Percentiles rank a stretch among this genome's conserved stretches.
Evolutionary conservation across 148 eudicot genomes (phyloP).

Genomic region (Chenopodium suecicum): DNA sequence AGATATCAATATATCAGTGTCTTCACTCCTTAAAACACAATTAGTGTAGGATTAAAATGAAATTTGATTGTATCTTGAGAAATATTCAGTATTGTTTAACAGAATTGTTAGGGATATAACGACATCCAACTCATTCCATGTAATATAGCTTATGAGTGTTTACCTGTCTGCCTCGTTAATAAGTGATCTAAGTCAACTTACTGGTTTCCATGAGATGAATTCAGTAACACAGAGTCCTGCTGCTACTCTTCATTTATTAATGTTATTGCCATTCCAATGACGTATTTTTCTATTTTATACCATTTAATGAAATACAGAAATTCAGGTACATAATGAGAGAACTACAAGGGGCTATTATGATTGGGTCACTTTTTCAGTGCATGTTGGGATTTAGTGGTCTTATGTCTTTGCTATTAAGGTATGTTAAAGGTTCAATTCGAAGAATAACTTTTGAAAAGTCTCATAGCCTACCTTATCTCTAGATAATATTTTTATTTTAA

Average conservation of each 20-base stretch:
- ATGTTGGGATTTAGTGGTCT: slow-evolving; percentile 86
- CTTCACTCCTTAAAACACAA: not conserved
- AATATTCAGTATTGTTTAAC: not conserved
- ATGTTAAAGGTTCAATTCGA: not conserved
- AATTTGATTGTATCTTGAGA: not conserved
- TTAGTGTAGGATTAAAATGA: not conserved
- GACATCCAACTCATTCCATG: not conserved
- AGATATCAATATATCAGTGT: not conserved
- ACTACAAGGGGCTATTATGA: slow-evolving; percentile 87
- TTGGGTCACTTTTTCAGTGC: slow-evolving; percentile 84
- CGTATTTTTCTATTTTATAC: slow-evolving; percentile 18
- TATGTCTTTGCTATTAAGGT: slow-evolving; percentile 81
- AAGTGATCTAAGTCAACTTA: not conserved
- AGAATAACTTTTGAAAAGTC: not conserved
- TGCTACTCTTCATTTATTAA: not conserved
- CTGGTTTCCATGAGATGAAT: not conserved
- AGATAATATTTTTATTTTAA: not conserved
- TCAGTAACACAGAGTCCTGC: not conserved
- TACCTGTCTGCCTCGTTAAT: not conserved
- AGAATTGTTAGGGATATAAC: not conserved
- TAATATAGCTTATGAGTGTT: not conserved
- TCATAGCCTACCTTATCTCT: not conserved
- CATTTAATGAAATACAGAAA: slow-evolving; percentile 55
- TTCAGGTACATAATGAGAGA: slow-evolving; percentile 96
- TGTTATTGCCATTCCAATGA: slow-evolving; percentile 7